These are phyloP conservation scores for Cocos nucifera DNA, from an alignment of 176 grass and related monocot species.

Conservation along the genomic window DNA sequence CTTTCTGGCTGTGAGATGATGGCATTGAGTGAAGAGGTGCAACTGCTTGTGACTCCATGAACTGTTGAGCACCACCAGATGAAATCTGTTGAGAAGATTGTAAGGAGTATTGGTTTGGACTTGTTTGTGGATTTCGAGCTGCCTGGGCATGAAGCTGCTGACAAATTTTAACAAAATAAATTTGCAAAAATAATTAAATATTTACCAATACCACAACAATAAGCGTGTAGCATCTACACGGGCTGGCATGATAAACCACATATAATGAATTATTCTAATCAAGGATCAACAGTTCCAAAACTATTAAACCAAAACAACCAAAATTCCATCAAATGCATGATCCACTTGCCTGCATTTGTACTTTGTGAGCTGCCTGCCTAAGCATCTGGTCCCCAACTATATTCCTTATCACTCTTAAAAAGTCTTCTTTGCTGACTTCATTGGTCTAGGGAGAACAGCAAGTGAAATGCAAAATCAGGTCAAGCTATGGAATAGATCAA, in stretches of 20 bases:
- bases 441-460: slow-evolving; percentile 63
- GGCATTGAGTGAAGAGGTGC: slow-evolving; percentile 10
- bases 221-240: too few species aligned
- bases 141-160: slow-evolving; percentile 38
- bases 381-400: slow-evolving; percentile 99
- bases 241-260: too few species aligned
- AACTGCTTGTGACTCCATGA: slow-evolving; percentile 21
- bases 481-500: too few species aligned
- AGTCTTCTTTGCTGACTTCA: slow-evolving; percentile 91
- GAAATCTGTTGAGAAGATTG: slow-evolving; percentile 48
- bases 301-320: too few species aligned
- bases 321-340: too few species aligned
- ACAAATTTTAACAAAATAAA: slow-evolving; percentile 25
- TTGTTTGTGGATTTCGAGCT: slow-evolving; percentile 30
- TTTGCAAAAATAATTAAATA: slow-evolving; percentile 25
- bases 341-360: slow-evolving; percentile 70
- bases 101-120: slow-evolving; percentile 47
- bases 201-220: background rate
- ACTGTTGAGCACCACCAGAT: slow-evolving; percentile 32
- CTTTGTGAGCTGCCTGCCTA: slow-evolving; percentile 72
- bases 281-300: background rate
- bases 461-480: slow-evolving; percentile 1
- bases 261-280: background rate
- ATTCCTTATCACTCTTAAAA: slow-evolving; percentile 75
- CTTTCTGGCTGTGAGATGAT: slow-evolving; percentile 18